phyloP scores from a whole-genome alignment of 345 rosid species.

The Clarkia xantiana region DNA sequence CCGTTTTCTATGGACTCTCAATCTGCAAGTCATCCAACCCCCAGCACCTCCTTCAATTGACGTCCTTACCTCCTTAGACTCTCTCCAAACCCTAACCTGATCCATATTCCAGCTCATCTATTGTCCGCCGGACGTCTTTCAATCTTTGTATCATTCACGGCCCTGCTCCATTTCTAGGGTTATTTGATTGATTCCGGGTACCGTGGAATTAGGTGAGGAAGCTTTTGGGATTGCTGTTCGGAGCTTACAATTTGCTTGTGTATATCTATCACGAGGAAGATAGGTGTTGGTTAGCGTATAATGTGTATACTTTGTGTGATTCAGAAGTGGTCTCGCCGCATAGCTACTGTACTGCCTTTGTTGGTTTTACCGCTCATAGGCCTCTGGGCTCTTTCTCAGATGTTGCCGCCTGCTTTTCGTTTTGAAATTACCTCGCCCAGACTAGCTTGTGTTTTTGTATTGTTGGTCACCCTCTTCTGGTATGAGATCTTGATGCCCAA shows the following conservation, averaged over 20 bases:
- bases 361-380: conserved; percentile 89
- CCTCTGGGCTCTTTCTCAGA: conserved; percentile 95
- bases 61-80: not conserved
- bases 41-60: conserved; percentile 7
- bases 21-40: conserved; percentile 8
- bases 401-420: conserved; percentile 89
- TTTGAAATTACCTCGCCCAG: conserved; percentile 88
- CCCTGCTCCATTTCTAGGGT: conserved; percentile 1
- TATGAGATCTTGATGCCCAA: conserved; percentile 96
- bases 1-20: conserved; percentile 6
- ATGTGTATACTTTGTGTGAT: conserved; percentile 99
- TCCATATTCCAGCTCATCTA: not conserved
- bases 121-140: too few species aligned
- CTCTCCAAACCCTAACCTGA: too few species aligned
- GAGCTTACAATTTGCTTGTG: conserved; percentile 11
- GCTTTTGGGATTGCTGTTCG: conserved; percentile 9
- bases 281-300: conserved; percentile 55
- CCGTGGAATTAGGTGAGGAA: conserved; percentile 2
- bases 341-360: conserved; percentile 99
- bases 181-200: not conserved
- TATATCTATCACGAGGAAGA: conserved; percentile 11
- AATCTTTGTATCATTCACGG: not conserved
- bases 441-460: conserved; percentile 88
- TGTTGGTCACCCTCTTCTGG: conserved; percentile 86
- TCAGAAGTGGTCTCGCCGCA: conserved; percentile 99